Evolutionary conservation across 192 early-diverging fungal genomes (phyloP).

Genomic region (Backusella sp.): DNA sequence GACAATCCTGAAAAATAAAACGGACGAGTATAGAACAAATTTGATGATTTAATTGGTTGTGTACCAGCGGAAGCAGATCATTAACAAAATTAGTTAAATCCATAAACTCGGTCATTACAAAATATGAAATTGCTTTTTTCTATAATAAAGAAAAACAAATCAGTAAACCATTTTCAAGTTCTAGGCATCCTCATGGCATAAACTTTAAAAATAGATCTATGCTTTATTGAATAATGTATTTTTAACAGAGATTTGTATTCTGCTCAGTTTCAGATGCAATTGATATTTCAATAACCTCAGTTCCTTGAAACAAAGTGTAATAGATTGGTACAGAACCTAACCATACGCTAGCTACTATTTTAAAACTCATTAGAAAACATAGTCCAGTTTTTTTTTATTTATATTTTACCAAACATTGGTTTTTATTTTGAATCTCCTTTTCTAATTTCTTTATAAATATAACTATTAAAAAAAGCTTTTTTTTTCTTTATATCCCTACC

Average conservation of each 20-base stretch:
- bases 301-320: not conserved
- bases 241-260: not conserved
- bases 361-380: not conserved
- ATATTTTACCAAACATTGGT: not conserved
- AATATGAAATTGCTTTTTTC: not conserved
- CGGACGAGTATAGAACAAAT: not conserved
- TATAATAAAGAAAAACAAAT: too few relatives aligned
- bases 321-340: not conserved
- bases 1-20: not conserved
- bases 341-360: not conserved
- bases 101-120: not conserved
- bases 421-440: not conserved
- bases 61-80: not conserved
- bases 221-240: not conserved
- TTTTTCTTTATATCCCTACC: not conserved
- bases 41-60: not conserved
- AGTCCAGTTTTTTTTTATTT: not conserved
- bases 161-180: too few relatives aligned
- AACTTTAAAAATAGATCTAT: not conserved
- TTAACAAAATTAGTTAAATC: not conserved
- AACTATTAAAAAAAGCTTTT: not conserved
- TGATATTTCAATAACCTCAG: not conserved
- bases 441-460: not conserved
- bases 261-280: not conserved
- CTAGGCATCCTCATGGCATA: too few relatives aligned